phyloP scores from a whole-genome alignment of 148 eudicot species.

The Polygonum aviculare region DNA sequence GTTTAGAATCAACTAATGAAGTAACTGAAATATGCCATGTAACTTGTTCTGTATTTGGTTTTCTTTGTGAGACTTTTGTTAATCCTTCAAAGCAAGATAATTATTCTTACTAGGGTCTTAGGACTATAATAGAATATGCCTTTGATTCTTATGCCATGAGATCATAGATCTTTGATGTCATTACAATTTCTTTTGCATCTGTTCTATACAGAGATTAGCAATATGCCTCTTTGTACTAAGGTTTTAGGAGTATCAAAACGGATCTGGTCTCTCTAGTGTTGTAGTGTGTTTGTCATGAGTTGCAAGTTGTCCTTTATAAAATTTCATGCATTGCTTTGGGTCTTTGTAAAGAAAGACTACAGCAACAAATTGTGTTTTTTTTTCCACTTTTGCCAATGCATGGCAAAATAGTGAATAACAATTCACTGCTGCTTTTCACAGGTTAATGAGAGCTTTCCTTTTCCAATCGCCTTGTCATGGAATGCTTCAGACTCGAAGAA shows the following conservation, averaged over 20 bases:
- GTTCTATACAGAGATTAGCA: neutral
- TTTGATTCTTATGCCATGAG: neutral
- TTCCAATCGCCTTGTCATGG: constrained; percentile 81
- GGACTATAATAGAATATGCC: neutral
- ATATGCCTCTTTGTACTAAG: neutral
- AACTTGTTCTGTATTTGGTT: neutral
- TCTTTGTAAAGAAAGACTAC: neutral
- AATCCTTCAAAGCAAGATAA: neutral
- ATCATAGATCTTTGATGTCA: neutral
- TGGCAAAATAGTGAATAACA: neutral
- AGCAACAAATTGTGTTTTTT: neutral
- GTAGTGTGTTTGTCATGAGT: neutral
- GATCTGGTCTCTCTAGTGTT: neutral
- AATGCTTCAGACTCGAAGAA: constrained; percentile 35
- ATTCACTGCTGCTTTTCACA: constrained; percentile 14
- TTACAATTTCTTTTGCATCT: too few relatives aligned
- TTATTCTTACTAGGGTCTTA: neutral
- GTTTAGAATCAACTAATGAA: neutral
- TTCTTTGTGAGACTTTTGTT: neutral
- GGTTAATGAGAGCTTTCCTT: constrained; percentile 88
- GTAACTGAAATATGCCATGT: neutral
- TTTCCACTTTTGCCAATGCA: neutral
- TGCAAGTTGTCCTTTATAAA: neutral
- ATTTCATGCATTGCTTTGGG: neutral
- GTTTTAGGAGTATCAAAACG: neutral